Percentiles rank a stretch among this genome's conserved stretches.
phyloP scores from a whole-genome alignment of 306 rosid species.

The Prosopis cineraria region DNA sequence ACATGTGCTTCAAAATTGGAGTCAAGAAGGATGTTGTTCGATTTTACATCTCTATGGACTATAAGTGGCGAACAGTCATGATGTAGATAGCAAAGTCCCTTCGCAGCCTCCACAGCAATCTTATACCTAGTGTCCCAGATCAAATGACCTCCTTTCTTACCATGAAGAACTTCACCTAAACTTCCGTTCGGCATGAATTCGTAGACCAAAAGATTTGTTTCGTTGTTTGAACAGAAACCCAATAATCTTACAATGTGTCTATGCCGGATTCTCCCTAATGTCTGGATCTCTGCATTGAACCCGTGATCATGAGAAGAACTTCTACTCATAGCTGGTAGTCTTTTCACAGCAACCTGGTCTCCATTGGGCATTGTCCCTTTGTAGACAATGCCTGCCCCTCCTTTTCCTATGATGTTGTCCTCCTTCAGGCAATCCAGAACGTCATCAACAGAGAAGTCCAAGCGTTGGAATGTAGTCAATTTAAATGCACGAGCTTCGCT shows the following conservation, averaged over 20 bases:
- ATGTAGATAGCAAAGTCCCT: conserved; percentile 96
- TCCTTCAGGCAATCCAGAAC: conserved; percentile 86
- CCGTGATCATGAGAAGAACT: conserved; percentile 98
- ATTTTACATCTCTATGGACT: conserved; percentile 91
- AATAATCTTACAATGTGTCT: conserved; percentile 86
- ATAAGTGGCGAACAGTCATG: conserved; percentile 96
- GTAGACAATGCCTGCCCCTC: conserved; percentile 99
- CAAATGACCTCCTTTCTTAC: conserved; percentile 95
- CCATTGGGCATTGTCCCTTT: conserved; percentile 82
- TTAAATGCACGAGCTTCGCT: conserved; percentile 89
- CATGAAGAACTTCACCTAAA: conserved; percentile 94
- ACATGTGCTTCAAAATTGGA: conserved; percentile 88
- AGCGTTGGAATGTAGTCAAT: conserved; percentile 85
- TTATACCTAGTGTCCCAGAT: conserved; percentile 91
- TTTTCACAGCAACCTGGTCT: conserved; percentile 84
- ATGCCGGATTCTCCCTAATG: conserved; percentile 87
- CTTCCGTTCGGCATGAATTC: conserved; percentile 99
- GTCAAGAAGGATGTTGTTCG: conserved; percentile 95
- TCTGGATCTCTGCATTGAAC: conserved; percentile 96
- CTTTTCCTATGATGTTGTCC: conserved; percentile 94
- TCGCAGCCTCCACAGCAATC: conserved; percentile 92
- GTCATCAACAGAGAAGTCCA: conserved; percentile 91
- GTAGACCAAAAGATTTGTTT: conserved; percentile 90
- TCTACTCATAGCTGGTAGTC: conserved; percentile 88
- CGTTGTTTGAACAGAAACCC: conserved; percentile 96